phyloP scores from a whole-genome alignment of 306 rosid species.

The Vigna radiata region DNA sequence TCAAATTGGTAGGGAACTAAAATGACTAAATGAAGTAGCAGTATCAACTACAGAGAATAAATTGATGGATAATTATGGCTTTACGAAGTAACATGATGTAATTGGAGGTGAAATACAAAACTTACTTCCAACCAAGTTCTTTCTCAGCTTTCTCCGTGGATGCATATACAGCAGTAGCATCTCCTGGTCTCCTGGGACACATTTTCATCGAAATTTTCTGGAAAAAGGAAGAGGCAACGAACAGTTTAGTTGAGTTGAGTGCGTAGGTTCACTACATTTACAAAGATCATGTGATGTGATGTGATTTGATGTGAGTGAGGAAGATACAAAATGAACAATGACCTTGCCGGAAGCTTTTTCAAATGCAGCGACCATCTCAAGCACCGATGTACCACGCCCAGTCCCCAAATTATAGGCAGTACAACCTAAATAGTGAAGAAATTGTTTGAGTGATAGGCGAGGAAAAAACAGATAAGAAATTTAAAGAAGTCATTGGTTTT shows the following conservation, averaged over 20 bases:
- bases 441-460: neutral
- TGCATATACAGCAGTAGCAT: conserved; percentile 84
- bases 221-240: neutral
- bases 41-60: no score
- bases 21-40: no score
- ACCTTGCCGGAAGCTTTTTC: conserved; percentile 87
- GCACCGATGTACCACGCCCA: conserved; percentile 80
- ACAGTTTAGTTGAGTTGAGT: neutral
- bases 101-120: neutral
- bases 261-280: neutral
- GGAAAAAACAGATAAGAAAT: neutral
- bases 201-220: conserved; percentile 73
- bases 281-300: neutral
- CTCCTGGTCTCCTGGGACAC: conserved; percentile 82
- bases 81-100: no score
- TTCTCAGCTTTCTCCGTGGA: conserved; percentile 75
- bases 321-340: neutral
- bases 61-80: no score
- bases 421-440: conserved; percentile 54
- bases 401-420: conserved; percentile 85
- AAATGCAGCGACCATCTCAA: conserved; percentile 79
- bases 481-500: no score
- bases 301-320: neutral
- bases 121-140: conserved; percentile 90
- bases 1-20: no score